Base-by-base conservation (phyloP, 192 early-diverging fungal species). In the Gaertneriomyces sp. region DNA sequence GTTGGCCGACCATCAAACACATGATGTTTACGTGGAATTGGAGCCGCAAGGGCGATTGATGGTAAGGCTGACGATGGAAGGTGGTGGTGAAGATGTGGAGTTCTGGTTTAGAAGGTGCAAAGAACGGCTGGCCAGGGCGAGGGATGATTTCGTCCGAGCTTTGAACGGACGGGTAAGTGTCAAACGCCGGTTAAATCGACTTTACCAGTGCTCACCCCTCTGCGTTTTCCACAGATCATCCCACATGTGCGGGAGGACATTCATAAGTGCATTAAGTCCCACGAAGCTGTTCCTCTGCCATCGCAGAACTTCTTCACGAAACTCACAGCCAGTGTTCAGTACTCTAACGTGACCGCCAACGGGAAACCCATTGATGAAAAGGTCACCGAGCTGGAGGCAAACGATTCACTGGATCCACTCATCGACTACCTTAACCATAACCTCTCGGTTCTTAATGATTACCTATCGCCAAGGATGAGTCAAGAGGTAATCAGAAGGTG, bases 371-470 rank as follows among this genome's bases (percentile, higher is more conserved):
- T 82, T 47, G 55, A 72, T 61, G 46, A 71, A 42, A 42, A 59
- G 7, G 61, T 73, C 14, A 66, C 73, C 17, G 65, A 59, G 16
- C 19, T 46, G 16, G 81, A 83, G n/a, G 75, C 76, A 3, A 75
- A 83, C 42, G 64, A 47, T 40, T 64, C 75, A 17, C 63, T 83
- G 19, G 65, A 70, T 14, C 78, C 78, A 12, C 69, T 83, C 45
- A 83, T 70, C 16, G 81, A 78, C 56, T 83, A 83, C 53, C 69
- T 83, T 7, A 77, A 83, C 72, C 79, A 83, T 45, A 83, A 83
- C 61, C 64, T 83, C 8, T 78, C 68, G 20, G 83, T 81, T 3
- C 55, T 84, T 4, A 79, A 73, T 51, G 63, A 61, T 8, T 68
- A 68, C 43, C 66, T 84, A 10, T 76, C 76, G 7, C 43, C 71